These are phyloP conservation scores for Tricholoma sp. DNA, from an alignment of 768 basidiomycete species.

Conservation along the genomic window DNA sequence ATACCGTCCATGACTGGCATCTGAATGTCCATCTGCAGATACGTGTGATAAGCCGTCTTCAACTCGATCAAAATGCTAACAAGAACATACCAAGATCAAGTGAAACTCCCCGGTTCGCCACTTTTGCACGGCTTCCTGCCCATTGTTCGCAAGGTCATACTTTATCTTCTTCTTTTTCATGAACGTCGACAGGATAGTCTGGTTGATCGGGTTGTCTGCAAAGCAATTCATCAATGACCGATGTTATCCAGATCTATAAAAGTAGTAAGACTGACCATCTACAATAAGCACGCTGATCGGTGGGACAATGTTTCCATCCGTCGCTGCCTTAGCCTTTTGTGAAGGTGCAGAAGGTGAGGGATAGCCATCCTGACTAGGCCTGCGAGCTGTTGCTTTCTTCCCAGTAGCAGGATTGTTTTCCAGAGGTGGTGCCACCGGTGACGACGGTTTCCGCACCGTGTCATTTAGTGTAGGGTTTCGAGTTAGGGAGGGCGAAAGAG, in stretches of 20 bases:
- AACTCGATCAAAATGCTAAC: background rate
- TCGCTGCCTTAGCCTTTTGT: constrained; percentile 46
- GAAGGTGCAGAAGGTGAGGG: constrained; percentile 21
- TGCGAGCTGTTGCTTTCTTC: constrained; percentile 4
- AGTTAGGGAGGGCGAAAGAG: background rate
- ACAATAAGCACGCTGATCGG: constrained; percentile 98
- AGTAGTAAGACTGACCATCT: constrained; percentile 61
- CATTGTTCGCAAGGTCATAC: constrained; percentile 91
- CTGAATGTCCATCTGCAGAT: constrained; percentile 96
- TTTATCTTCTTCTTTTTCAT: constrained; percentile 96
- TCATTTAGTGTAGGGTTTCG: constrained; percentile 6
- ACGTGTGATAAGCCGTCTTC: background rate
- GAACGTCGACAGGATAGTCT: constrained; percentile 94
- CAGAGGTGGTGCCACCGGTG: constrained; percentile 8
- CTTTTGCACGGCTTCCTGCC: constrained; percentile 92
- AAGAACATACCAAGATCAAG: constrained; percentile 76
- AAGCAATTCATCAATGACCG: constrained; percentile 7
- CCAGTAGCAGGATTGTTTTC: constrained; percentile 6
- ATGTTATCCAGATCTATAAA: background rate
- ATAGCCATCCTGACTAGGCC: constrained; percentile 1
- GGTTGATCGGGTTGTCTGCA: constrained; percentile 97
- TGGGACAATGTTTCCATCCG: constrained; percentile 77
- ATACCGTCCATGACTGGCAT: constrained; percentile 99
- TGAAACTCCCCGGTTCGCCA: constrained; percentile 93
- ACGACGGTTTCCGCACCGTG: constrained; percentile 4